Evolutionary conservation across 1,139 yeast species (phyloP), one percentile per base, ranked within the genome.

Genomic region (Hansenula sp.): DNA sequence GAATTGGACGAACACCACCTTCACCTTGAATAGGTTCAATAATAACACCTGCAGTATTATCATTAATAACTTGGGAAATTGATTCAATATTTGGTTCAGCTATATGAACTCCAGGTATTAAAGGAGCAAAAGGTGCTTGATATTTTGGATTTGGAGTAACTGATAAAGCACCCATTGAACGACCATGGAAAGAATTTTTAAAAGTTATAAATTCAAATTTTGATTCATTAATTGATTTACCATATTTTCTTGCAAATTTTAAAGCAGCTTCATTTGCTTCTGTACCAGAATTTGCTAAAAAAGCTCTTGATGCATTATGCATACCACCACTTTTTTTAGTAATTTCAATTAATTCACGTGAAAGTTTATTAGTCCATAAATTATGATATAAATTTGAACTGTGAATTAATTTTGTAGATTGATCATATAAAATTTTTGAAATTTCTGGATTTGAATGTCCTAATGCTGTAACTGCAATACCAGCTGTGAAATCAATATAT

Each of bases 211-310:
- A 71, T 55, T 88, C 95, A 46, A 65, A 71, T 59, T 90, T 90
- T 33, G 71, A 73, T 13, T 69, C 72, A 43, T 64, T 61, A 32
- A 72, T 62, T 5, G 68, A 51, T 50, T 79, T 80, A 42, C 95
- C 96, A 56, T 77, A 75, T 60, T 88, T 90, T 59, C 97, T 78
- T 16, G 97, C 97, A 68, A 92, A 92, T 61, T 92, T 92, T 54
- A 92, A 66, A 1, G 98, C 98, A 2, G 97, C 98, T 62, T 92
- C 98, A 57, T 90, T 92, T 42, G 98, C 97, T 64, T 92, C 98
- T 9, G 97, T 82, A 37, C 98, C 98, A 0, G 96, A 84, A 59
- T 90, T 92, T 58, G 94, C 82, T 44, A 92, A 67, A 55, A 92
- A 92, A n/a, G 89, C 96, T 44, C 82, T 71, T 26, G 85, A 69